Percentiles rank a stretch among this genome's conserved stretches.
Conservation (phyloP, 129 eudicot genomes). For the Smallanthus sonchifolius region DNA sequence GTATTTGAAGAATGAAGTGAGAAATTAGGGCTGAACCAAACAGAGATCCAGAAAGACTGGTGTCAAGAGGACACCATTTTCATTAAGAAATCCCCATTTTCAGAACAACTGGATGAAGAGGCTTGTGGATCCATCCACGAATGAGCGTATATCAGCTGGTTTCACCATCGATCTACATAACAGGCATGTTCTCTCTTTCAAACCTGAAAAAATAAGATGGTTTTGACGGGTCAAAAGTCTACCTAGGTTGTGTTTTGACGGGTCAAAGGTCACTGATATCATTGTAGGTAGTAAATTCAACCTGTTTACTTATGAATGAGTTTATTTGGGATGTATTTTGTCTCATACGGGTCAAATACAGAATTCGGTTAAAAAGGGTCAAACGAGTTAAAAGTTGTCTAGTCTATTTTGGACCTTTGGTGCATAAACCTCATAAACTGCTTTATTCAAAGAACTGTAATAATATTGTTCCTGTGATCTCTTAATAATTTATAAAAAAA, state of each 20-base stretch:
- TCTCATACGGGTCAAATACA: not conserved
- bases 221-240: not conserved
- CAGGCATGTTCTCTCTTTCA: conserved; percentile 77
- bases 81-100: not conserved
- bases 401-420: too few relatives aligned
- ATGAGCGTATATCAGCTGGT: conserved; percentile 64
- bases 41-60: not conserved
- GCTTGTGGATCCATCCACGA: conserved; percentile 60
- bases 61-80: not conserved
- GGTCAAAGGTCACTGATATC: not conserved
- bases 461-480: not conserved
- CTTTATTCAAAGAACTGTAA: not conserved
- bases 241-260: too few relatives aligned
- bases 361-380: not conserved
- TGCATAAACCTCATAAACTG: not conserved
- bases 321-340: not conserved
- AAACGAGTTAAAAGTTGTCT: not conserved
- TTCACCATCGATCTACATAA: conserved; percentile 69
- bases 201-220: conserved; percentile 42
- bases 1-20: conserved; percentile 6
- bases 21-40: too few relatives aligned
- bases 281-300: not conserved
- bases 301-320: too few relatives aligned
- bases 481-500: not conserved
- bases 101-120: conserved; percentile 51